Conservation (phyloP, 2,329 filamentous ascomycete genomes). For the Exophiala xenobiotica region DNA sequence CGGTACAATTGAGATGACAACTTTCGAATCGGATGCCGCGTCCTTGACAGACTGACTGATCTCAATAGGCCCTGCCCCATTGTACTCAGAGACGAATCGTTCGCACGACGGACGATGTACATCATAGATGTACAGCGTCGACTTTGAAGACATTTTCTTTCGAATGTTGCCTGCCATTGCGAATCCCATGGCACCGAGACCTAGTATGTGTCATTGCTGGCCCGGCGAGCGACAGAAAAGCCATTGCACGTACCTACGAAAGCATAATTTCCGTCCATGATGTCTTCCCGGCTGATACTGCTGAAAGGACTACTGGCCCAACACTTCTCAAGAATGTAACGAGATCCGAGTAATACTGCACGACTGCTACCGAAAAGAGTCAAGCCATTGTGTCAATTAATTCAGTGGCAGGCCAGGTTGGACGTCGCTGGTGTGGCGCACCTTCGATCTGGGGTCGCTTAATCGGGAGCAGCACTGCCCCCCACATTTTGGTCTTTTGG, state of each 20-base stretch:
- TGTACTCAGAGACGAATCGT: conserved; percentile 5
- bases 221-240: not conserved
- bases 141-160: conserved; percentile 44
- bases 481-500: too few species aligned
- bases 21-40: not conserved
- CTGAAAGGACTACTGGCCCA: too few species aligned
- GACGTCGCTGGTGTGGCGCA: too few species aligned
- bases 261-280: not conserved
- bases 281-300: too few species aligned
- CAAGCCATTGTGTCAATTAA: too few species aligned
- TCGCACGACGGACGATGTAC: conserved; percentile 38
- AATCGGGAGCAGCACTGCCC: too few species aligned
- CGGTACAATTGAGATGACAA: conserved; percentile 9
- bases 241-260: not conserved
- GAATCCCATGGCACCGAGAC: conserved; percentile 55
- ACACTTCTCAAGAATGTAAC: too few species aligned
- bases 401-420: too few species aligned
- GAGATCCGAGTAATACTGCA: too few species aligned
- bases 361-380: too few species aligned
- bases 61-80: not conserved
- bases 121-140: conserved; percentile 51
- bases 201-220: conserved; percentile 33
- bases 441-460: too few species aligned
- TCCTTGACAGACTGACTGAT: conserved; percentile 1
- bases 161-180: conserved; percentile 55